Percentiles rank a stretch among this genome's conserved stretches.
phyloP scores from a whole-genome alignment of 1,139 yeast genomes.

The Pichia sp. region DNA sequence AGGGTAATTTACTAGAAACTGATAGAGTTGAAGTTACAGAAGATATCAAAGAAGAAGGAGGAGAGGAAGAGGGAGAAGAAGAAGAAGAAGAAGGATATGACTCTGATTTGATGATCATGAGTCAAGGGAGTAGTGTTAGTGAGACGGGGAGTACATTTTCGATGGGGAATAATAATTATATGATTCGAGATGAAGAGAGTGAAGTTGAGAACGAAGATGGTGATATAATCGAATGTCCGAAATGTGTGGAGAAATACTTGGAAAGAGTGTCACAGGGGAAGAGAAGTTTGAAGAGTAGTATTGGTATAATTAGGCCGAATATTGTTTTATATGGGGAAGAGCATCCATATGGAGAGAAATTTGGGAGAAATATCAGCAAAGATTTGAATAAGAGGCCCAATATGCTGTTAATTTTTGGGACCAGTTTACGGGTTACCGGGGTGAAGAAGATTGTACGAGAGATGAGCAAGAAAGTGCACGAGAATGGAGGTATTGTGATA shows the following conservation, averaged over 20 bases:
- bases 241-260: conserved; percentile 46
- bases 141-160: conserved; percentile 8
- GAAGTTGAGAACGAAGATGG: conserved; percentile 25
- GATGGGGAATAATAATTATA: no score
- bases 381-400: conserved; percentile 57
- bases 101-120: conserved; percentile 7
- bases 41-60: neutral
- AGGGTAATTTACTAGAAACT: conserved; percentile 49
- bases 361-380: conserved; percentile 50
- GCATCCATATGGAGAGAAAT: conserved; percentile 63
- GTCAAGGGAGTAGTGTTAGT: conserved; percentile 4
- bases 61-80: neutral
- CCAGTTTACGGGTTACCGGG: conserved; percentile 69
- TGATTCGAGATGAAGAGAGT: conserved; percentile 2
- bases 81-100: conserved; percentile 5
- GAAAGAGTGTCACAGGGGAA: conserved; percentile 55
- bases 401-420: conserved; percentile 63
- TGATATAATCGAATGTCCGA: conserved; percentile 57
- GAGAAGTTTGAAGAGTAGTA: conserved; percentile 42
- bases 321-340: conserved; percentile 74
- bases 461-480: conserved; percentile 52
- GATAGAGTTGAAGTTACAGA: neutral
- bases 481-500: conserved; percentile 51
- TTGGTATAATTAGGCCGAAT: conserved; percentile 66
- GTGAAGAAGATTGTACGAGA: conserved; percentile 58